Conservation (phyloP, 208 protist species). For the Wallacemonas collosoma region DNA sequence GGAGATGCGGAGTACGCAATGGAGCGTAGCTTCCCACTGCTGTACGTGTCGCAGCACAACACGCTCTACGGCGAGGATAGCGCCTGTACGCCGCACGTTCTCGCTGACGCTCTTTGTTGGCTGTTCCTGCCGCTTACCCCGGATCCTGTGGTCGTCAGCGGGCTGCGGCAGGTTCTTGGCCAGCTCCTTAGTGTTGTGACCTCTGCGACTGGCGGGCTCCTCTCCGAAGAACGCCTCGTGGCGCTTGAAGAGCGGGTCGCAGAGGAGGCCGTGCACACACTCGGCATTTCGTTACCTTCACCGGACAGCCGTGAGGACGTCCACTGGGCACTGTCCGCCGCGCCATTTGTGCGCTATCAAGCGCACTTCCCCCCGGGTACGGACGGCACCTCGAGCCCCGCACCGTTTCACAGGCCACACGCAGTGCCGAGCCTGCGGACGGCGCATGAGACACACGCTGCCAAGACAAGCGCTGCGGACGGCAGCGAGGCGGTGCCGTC, state of each 20-base stretch:
- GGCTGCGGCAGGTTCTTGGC: constrained; percentile 10
- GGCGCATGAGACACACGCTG: too few species aligned
- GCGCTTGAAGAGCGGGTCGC: background rate
- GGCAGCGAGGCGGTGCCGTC: too few species aligned
- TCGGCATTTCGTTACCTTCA: background rate
- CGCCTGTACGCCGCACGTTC: constrained; percentile 38
- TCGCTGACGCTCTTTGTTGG: constrained; percentile 40
- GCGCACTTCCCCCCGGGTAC: constrained; percentile 61
- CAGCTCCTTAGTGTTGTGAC: constrained; percentile 16
- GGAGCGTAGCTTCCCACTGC: constrained; percentile 32
- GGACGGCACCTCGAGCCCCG: constrained; percentile 26
- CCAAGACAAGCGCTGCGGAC: too few species aligned
- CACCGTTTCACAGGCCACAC: constrained; percentile 7
- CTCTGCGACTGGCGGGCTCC: background rate
- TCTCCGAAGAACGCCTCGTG: background rate
- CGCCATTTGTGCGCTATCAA: constrained; percentile 40
- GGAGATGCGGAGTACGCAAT: constrained; percentile 33
- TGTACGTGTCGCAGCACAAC: constrained; percentile 74
- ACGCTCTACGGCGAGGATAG: constrained; percentile 65
- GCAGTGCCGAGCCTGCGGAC: background rate
- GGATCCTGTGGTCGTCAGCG: constrained; percentile 4
- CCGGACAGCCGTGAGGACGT: background rate
- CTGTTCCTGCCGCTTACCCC: constrained; percentile 56
- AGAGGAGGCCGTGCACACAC: background rate
- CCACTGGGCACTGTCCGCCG: constrained; percentile 39